Evolutionary conservation across 1,284 basidiomycete species (phyloP).

Genomic region (Ganoderma sp.): DNA sequence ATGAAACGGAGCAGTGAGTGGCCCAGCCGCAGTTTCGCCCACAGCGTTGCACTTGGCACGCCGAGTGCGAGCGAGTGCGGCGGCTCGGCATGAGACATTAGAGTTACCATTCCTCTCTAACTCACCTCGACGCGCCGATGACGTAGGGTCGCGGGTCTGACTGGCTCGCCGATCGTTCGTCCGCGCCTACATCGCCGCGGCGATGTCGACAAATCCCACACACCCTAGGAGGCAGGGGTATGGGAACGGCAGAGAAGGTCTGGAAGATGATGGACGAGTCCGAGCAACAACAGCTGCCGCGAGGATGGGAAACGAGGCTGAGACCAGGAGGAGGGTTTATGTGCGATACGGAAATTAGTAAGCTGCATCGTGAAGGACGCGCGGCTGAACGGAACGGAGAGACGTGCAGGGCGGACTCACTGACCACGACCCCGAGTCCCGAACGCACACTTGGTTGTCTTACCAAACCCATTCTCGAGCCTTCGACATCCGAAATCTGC

Average conservation of each 20-base stretch:
- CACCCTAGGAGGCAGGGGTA: not conserved
- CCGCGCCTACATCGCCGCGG: not conserved
- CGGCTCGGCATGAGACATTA: not conserved
- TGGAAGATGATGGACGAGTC: not conserved
- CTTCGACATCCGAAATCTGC: conserved; percentile 36
- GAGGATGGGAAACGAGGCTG: not conserved
- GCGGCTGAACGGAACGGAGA: conserved; percentile 24
- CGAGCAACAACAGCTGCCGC: not conserved
- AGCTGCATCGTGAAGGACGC: conserved; percentile 18
- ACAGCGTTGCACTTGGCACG: not conserved
- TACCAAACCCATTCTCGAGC: conserved; percentile 32
- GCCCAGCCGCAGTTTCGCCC: not conserved
- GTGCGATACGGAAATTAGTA: conserved; percentile 21
- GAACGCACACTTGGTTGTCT: conserved; percentile 18
- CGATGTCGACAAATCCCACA: not conserved
- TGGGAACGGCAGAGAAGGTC: not conserved
- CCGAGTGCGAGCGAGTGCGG: not conserved
- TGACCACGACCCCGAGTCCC: conserved; percentile 18
- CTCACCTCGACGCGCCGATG: not conserved
- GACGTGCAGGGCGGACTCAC: conserved; percentile 2
- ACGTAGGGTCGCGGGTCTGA: conserved; percentile 2
- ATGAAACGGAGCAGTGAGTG: not conserved
- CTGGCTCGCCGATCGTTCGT: not conserved
- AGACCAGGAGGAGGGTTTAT: not conserved
- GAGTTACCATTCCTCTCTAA: conserved; percentile 7